phyloP scores from a whole-genome alignment of 1,139 yeast species.

The Citeromyces hawaiiensis region DNA sequence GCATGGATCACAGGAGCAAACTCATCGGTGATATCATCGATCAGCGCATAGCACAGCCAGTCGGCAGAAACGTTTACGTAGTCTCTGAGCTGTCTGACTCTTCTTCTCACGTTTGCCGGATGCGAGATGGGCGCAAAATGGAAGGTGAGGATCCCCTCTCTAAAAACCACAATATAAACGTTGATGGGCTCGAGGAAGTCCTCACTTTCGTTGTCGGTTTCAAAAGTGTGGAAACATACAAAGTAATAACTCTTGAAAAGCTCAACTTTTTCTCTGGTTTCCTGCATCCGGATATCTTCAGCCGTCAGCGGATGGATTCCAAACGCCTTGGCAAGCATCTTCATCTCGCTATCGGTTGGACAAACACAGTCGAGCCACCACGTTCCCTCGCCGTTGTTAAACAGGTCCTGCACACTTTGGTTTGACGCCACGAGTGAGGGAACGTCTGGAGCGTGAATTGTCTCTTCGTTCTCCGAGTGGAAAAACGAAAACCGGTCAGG shows the following conservation, averaged over 20 bases:
- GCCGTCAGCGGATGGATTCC: conserved; percentile 81
- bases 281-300: conserved; percentile 77
- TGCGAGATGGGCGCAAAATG: conserved; percentile 76
- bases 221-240: conserved; percentile 76
- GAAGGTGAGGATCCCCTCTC: conserved; percentile 73
- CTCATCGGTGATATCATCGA: conserved; percentile 89
- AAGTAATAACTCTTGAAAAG: conserved; percentile 62
- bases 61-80: conserved; percentile 82
- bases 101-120: conserved; percentile 78
- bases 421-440: conserved; percentile 59
- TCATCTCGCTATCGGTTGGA: conserved; percentile 22
- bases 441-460: conserved; percentile 80
- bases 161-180: conserved; percentile 78
- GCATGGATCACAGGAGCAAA: conserved; percentile 85
- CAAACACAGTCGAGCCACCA: conserved; percentile 63
- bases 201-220: conserved; percentile 62
- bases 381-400: conserved; percentile 43
- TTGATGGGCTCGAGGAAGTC: conserved; percentile 81
- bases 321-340: conserved; percentile 32
- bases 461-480: conserved; percentile 69
- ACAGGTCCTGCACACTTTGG: conserved; percentile 51
- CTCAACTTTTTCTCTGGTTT: conserved; percentile 77
- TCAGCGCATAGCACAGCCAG: conserved; percentile 88
- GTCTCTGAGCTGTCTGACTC: conserved; percentile 82
- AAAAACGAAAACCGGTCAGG: conserved; percentile 81